Base-by-base conservation (phyloP, 2,329 filamentous ascomycete genomes). In the Hirsutella rhossiliensis region DNA sequence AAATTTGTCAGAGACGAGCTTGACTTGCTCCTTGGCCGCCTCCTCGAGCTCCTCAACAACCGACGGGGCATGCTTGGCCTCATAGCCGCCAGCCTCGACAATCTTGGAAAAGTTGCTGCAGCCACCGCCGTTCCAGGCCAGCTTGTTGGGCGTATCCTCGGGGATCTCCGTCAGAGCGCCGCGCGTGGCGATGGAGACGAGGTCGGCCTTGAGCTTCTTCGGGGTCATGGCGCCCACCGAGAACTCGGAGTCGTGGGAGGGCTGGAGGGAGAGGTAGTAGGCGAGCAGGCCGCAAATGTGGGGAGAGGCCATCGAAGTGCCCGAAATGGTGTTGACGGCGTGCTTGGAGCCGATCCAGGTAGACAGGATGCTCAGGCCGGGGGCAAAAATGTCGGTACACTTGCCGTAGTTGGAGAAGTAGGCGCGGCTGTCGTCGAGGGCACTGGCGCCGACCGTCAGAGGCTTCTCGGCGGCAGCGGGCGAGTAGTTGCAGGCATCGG, bases 361-460 rank as follows among this genome's bases (percentile, higher is more conserved):
- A 53, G 92, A 98, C 58, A 87, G 79, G 59, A 98, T 95, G 82
- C 88, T 95, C 59, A 96, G 77, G 61, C 92, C 92, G 48, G 92
- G 92, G 51, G 89, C 92, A 60, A 98, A 98, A 76, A 98, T 95
- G 69, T 98, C 92, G 65, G 90, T 95, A 79, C 92, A 98, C 77
- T 90, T 92, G 67, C 92, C 92, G 68, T 82, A 97, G 85, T 98
- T 98, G 80, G 94, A 98, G 82, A 98, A 98, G 80, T 97, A 98
- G 53, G 92, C 92, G 69, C 92, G 90, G 75, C 87, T 87, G 63
- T 98, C 92, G 59, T 84, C 80, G 48, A 98, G 79, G 55, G 87
- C 92, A 39, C 88, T 94, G 54, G 92, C 92, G 68, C 90, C 94
- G 51, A 98, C 92, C 47, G 92, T 98, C 64, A 98, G 80, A 54